A percentile compares a stretch with the other conserved stretches of the same genome.
phyloP scores from a whole-genome alignment of 2,329 filamentous ascomycete species.

The Aspergillus proliferans region DNA sequence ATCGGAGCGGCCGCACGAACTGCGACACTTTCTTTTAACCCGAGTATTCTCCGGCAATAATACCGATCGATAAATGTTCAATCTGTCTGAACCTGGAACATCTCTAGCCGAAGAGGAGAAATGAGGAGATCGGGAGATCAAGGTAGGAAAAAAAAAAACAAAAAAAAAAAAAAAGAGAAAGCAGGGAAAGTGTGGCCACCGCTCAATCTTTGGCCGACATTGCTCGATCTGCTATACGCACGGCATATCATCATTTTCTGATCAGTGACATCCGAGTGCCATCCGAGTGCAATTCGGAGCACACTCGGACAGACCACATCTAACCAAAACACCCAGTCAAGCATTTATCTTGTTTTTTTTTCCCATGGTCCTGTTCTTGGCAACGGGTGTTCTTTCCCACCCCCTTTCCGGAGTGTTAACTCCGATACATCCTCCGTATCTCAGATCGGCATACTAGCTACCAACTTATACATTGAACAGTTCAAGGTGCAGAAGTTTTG shows the following conservation, averaged over 20 bases:
- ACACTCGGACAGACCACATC: background rate
- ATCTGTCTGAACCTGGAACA: background rate
- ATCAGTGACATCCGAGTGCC: background rate
- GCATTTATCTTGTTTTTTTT: background rate
- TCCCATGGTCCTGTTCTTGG: background rate
- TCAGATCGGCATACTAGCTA: background rate
- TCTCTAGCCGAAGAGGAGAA: background rate
- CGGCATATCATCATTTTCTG: background rate
- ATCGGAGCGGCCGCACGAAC: background rate
- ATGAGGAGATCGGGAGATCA: background rate
- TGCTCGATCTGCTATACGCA: background rate
- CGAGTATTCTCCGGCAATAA: background rate
- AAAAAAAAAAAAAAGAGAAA: background rate
- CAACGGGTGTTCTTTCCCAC: background rate
- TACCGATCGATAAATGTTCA: background rate
- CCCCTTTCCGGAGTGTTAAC: background rate
- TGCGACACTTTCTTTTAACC: background rate
- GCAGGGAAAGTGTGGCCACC: no score
- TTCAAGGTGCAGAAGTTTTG: constrained; percentile 3
- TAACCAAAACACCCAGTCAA: background rate
- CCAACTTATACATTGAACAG: background rate
- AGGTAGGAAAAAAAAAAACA: background rate
- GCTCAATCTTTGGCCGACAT: background rate
- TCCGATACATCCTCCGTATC: no score
- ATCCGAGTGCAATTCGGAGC: no score